Evolutionary conservation across 441 rosid species (phyloP).

Genomic region (Eruca vesicaria): DNA sequence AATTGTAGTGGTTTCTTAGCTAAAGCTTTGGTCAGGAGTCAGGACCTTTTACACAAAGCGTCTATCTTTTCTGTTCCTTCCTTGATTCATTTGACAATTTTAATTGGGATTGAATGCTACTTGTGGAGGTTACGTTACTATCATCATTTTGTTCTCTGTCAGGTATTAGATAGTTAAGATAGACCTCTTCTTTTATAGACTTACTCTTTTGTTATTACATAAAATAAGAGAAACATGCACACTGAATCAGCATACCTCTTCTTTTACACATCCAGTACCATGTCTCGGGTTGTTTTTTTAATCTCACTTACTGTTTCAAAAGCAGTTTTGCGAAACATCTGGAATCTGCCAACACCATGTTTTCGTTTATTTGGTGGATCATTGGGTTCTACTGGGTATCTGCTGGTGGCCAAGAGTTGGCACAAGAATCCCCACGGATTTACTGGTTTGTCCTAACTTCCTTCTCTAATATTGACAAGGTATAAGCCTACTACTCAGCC

Average conservation of each 20-base stretch:
- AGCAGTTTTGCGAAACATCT: slow-evolving; percentile 74
- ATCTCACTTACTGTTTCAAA: slow-evolving; percentile 11
- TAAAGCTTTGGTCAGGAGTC: too few relatives aligned
- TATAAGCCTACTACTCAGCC: background rate
- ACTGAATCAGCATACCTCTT: background rate
- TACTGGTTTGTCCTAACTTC: slow-evolving; percentile 63
- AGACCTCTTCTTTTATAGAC: background rate
- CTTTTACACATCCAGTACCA: background rate
- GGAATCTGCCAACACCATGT: slow-evolving; percentile 96
- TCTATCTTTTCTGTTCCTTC: background rate
- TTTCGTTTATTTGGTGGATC: slow-evolving; percentile 98
- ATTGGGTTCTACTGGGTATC: slow-evolving; percentile 98
- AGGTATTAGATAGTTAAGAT: background rate
- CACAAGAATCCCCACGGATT: slow-evolving; percentile 69
- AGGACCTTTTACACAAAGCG: background rate
- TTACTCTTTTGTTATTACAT: background rate
- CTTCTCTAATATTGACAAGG: background rate
- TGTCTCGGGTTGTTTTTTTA: slow-evolving; percentile 1
- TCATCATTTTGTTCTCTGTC: background rate
- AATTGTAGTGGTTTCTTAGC: slow-evolving; percentile 2
- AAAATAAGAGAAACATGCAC: background rate
- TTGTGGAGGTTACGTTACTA: background rate
- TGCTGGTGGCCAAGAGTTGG: slow-evolving; percentile 77
- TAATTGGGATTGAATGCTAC: background rate
- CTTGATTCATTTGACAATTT: slow-evolving; percentile 1